phyloP scores from a whole-genome alignment of 2,329 filamentous ascomycete genomes.

The Knufia fluminis region DNA sequence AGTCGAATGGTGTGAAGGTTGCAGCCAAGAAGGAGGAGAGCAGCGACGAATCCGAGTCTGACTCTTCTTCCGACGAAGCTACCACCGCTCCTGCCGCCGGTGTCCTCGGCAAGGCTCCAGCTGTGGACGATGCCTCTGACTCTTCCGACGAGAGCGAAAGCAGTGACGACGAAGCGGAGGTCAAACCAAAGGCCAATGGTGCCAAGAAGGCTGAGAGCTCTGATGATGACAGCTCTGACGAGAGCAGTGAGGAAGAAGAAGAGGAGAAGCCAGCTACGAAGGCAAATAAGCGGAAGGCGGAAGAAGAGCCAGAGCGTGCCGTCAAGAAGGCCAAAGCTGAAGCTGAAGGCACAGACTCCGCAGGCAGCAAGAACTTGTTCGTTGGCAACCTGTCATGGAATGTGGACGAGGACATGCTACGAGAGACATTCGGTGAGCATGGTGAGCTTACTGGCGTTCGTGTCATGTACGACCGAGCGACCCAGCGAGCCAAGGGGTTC shows the following conservation, averaged over 20 bases:
- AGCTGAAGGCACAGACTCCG: conserved; percentile 32
- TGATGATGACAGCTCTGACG: conserved; percentile 24
- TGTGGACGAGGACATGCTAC: conserved; percentile 73
- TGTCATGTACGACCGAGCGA: conserved; percentile 73
- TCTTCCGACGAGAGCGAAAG: conserved; percentile 23
- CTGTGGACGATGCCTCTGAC: conserved; percentile 20
- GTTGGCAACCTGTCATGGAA: conserved; percentile 87
- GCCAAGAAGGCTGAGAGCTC: not conserved
- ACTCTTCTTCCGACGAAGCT: conserved; percentile 25
- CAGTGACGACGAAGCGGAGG: conserved; percentile 22
- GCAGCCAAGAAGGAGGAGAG: conserved; percentile 24
- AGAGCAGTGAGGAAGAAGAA: conserved; percentile 25
- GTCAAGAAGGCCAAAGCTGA: conserved; percentile 49
- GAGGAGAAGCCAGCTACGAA: conserved; percentile 18
- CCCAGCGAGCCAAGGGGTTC: conserved; percentile 80
- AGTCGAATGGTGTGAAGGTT: conserved; percentile 11
- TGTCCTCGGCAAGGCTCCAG: conserved; percentile 7
- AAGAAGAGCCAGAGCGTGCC: conserved; percentile 33
- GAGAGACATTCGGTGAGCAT: conserved; percentile 70
- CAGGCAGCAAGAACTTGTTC: conserved; percentile 62
- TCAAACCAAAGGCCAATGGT: conserved; percentile 25
- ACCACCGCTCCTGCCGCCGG: not conserved
- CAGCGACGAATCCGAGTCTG: conserved; percentile 28
- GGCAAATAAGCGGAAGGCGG: conserved; percentile 39
- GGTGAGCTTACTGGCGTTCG: conserved; percentile 63